A percentile compares a stretch with the other conserved stretches of the same genome.
Conservation (phyloP, 176 grass and related monocot species). For the Avena sativa region DNA sequence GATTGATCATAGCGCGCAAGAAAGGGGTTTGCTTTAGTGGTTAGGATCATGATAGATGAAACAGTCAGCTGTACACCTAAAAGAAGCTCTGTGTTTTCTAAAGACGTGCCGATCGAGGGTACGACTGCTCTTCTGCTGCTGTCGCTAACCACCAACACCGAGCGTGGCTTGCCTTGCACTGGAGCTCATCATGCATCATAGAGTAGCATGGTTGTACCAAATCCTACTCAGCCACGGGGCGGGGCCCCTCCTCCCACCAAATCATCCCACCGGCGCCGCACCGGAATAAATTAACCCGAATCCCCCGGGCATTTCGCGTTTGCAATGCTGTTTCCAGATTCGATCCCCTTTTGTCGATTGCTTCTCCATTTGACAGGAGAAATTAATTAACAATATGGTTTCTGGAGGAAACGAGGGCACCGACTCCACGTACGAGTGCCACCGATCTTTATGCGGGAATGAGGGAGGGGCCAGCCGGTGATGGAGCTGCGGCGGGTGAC, state of each 20-base stretch:
- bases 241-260: conserved; percentile 36
- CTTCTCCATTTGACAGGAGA: background rate
- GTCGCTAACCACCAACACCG: conserved; percentile 42
- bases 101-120: background rate
- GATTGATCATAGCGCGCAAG: conserved; percentile 36
- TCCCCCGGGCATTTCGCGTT: background rate
- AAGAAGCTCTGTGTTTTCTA: conserved; percentile 1
- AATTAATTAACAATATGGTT: conserved; percentile 9
- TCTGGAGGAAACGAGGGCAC: background rate
- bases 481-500: conserved; percentile 28
- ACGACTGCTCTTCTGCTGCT: background rate
- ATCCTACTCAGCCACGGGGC: conserved; percentile 39
- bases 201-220: background rate
- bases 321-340: conserved; percentile 32
- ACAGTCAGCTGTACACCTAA: conserved; percentile 46
- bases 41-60: conserved; percentile 35
- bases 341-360: conserved; percentile 43
- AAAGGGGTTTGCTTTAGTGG: conserved; percentile 43
- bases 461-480: background rate
- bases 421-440: background rate
- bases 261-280: background rate
- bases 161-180: conserved; percentile 32
- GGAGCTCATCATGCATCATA: conserved; percentile 17
- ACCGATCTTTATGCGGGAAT: conserved; percentile 28
- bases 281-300: background rate